Evolutionary conservation across 1,139 yeast species (phyloP), one percentile per base, ranked within the genome.

Genomic region (Magnusiomyces suaveolens): DNA sequence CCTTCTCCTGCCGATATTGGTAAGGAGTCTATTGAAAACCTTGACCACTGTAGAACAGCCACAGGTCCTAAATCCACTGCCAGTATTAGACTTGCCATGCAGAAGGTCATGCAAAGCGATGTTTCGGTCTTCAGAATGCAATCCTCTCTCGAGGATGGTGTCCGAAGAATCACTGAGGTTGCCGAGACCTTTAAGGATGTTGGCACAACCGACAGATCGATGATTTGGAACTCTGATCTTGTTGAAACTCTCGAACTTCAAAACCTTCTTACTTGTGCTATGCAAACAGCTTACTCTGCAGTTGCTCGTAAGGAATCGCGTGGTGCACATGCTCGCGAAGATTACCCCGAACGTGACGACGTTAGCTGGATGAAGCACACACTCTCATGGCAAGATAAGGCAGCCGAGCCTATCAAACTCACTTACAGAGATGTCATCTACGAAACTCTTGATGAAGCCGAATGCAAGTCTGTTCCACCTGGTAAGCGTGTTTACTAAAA

Each of bases 301-400:
- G 90, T 94, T 60, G 95, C 89, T 57, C 87, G 98, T 80, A 84
- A 77, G 68, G 98, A 92, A 77, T 89, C 97, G 51, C 88, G 98
- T 80, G 98, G 98, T 77, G 98, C 98, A 54, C 98, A 92, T 69
- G 97, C 98, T 60, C 86, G 97, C 78, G 98, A 92, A 74, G 98
- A 92, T 73, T 90, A 74, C 77, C 97, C 95, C 67, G 84, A 83
- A 60, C 88, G 98, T 82, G 96, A 92, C 69, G 98, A 92, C 71
- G 89, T 70, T 59, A 77, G 88, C 78, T 92, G 98, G 98, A 88
- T 89, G 94, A 92, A 92, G 78, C 98, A 92, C 75, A 81, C 97
- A 53, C 78, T 92, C 69, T 87, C 97, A 54, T 92, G 95, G 88
- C 97, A 92, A 77, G 68, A 73, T 57, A 72, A 74, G 47, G 77